phyloP scores from a whole-genome alignment of 345 rosid genomes.

The Populus euphratica region DNA sequence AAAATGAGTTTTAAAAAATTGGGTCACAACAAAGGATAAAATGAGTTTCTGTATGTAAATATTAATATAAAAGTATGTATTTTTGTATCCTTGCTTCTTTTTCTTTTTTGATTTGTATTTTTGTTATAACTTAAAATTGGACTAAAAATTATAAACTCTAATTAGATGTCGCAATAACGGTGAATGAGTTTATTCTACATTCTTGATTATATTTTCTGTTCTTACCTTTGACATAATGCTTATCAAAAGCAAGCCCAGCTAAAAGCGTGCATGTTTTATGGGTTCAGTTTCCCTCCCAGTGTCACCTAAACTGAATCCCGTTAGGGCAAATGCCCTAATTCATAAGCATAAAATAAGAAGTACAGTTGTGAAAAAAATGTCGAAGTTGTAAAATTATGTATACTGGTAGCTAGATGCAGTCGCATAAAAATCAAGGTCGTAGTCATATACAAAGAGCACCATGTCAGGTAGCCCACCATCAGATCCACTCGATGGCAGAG shows the following conservation, averaged over 20 bases:
- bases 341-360: neutral
- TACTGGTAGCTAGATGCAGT: neutral
- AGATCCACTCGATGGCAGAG: constrained; percentile 35
- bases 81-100: no score
- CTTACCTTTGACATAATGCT: no score
- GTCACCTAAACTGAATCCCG: neutral
- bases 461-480: constrained; percentile 58
- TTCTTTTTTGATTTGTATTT: no score
- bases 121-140: no score
- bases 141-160: no score
- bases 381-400: neutral
- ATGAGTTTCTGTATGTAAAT: no score
- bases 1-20: no score
- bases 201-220: no score
- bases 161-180: no score
- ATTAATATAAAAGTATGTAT: no score
- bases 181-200: no score
- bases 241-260: neutral
- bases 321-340: neutral
- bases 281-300: neutral
- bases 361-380: neutral
- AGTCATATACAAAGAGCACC: constrained; percentile 81
- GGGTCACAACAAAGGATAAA: no score
- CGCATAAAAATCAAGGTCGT: constrained; percentile 30
- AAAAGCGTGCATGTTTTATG: neutral